Evolutionary conservation across 2,329 filamentous ascomycete genomes (phyloP), one percentile per base, ranked within the genome.

Genomic region (Cadophora gregata): DNA sequence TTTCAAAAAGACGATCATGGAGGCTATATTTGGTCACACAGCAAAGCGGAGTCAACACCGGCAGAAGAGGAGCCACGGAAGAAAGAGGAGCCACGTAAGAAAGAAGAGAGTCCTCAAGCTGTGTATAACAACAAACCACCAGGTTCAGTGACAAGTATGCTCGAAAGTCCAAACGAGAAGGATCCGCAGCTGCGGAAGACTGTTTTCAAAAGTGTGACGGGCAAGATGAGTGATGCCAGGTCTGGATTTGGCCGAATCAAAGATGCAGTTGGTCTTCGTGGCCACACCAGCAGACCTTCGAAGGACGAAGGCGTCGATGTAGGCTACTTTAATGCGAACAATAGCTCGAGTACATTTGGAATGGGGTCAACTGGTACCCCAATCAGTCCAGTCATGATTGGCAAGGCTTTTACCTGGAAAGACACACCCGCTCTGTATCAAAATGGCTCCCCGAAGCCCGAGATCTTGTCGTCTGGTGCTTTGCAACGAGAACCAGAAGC

Each of bases 221-320:
- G 87, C 5, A 90, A 91, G 71, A 90, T 92, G 76, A 91, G 86
- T 69, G 93, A 96, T 78, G 92, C 93, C 55, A 89, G 91, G 56
- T 93, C 90, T 64, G 93, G 93, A 0, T 85, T 97, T 64, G 92
- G 91, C 1, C 89, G 92, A 42, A 93, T 97, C 77, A 94, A 94
- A 75, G 93, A 95, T 75, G 93, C 89, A 2, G 91, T 97, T 42
- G 92, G 92, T 1, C 66, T 74, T 45, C 74, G 76, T 50, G 84
- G 85, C 1, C 86, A 90, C 67, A 73, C 75, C 56, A 83, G 78
- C 70, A 83, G 84, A 16, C 82, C 82, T n/a, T 88, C 86, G 4
- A 86, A 81, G 71, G 87, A 90, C 63, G 86, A 78, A 14, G 61
- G 19, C 21, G 48, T 61, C 51, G 73, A 72, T n/a, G 64, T 64